Evolutionary conservation across 208 protist genomes (phyloP).

Genomic region (Acanthamoeba royreba): DNA sequence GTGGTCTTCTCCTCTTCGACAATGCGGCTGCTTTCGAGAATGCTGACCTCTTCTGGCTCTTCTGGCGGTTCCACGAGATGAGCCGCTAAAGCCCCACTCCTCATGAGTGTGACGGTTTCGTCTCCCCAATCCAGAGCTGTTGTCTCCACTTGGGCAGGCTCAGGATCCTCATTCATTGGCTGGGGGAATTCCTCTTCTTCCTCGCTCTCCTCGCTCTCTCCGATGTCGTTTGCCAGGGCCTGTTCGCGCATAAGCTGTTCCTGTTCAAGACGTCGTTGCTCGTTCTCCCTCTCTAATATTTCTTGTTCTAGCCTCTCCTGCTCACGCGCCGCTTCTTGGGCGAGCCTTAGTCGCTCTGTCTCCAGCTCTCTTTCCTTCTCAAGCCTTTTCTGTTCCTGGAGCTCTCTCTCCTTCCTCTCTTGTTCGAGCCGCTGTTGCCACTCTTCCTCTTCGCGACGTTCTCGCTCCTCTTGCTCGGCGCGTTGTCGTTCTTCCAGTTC

Average conservation of each 20-base stretch:
- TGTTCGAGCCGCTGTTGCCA: not conserved
- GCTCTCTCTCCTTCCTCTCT: no score
- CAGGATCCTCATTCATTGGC: not conserved
- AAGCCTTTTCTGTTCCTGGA: no score
- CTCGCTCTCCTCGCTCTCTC: not conserved
- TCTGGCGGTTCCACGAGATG: not conserved
- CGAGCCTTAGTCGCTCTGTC: not conserved
- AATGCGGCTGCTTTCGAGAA: not conserved
- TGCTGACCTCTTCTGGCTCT: not conserved
- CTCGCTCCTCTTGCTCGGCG: not conserved
- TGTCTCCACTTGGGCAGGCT: not conserved
- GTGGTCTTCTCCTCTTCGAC: slow-evolving; percentile 6
- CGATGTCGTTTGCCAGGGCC: no score
- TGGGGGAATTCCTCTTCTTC: not conserved
- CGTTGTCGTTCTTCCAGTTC: no score
- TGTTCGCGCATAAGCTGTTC: no score
- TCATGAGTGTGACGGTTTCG: not conserved
- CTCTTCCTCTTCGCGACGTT: not conserved
- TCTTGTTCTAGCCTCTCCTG: not conserved
- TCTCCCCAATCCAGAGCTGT: not conserved
- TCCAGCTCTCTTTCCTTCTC: not conserved
- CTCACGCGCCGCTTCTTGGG: not conserved
- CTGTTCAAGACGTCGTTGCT: not conserved
- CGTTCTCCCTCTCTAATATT: not conserved
- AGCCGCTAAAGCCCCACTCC: not conserved